A percentile compares a stretch with the other conserved stretches of the same genome.
phyloP scores from a whole-genome alignment of 208 protist genomes.

The Trypanosoma rangeli region DNA sequence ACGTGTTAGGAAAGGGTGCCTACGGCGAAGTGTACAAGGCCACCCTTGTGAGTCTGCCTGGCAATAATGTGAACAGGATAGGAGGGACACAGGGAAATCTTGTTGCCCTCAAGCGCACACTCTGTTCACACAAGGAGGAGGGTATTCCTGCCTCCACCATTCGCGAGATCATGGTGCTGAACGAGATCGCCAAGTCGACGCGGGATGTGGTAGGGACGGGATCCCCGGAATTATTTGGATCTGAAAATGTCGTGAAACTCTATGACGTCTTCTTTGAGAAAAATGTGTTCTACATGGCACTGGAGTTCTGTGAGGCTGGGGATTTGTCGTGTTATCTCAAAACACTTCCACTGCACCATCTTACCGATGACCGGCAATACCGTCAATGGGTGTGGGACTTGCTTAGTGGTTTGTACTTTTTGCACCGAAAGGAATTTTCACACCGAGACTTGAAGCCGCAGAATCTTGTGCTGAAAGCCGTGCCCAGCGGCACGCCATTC shows the following conservation, averaged over 20 bases:
- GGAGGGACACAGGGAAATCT: constrained; percentile 13
- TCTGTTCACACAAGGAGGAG: constrained; percentile 66
- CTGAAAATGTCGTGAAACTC: constrained; percentile 48
- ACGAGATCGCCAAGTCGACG: constrained; percentile 76
- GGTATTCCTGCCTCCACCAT: constrained; percentile 86
- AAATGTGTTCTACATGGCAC: constrained; percentile 92
- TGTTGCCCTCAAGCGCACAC: constrained; percentile 84
- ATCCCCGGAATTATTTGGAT: not conserved
- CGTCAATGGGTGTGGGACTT: constrained; percentile 72
- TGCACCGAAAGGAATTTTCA: constrained; percentile 66
- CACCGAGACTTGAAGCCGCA: constrained; percentile 79
- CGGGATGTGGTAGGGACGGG: constrained; percentile 7
- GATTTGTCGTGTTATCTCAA: constrained; percentile 95
- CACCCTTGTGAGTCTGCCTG: constrained; percentile 18
- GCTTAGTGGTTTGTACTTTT: constrained; percentile 59
- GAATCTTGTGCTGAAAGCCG: constrained; percentile 73
- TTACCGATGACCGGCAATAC: constrained; percentile 43
- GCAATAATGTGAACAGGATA: not conserved
- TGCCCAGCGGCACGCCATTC: constrained; percentile 1
- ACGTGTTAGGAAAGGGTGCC: constrained; percentile 95
- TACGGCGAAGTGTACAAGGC: constrained; percentile 97
- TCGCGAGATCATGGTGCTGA: constrained; percentile 90
- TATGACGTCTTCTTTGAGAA: constrained; percentile 94
- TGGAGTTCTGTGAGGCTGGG: constrained; percentile 95
- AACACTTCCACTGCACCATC: constrained; percentile 27